phyloP scores from a whole-genome alignment of 164 flowering plant species.

The Vitis cinerea region DNA sequence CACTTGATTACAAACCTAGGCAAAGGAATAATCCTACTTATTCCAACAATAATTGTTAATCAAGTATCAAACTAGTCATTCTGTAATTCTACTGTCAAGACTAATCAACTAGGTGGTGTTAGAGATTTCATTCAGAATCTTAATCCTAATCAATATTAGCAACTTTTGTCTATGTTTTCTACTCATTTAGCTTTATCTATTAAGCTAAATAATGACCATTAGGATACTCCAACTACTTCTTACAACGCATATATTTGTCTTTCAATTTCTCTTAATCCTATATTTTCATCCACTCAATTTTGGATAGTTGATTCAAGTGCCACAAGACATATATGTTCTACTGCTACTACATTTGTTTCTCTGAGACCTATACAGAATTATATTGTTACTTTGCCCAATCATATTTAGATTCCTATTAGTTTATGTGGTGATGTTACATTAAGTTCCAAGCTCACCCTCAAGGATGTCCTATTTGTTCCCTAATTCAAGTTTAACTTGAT shows the following conservation, averaged over 20 bases:
- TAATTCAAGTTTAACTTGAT: background rate
- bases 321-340: background rate
- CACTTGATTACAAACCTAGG: background rate
- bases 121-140: background rate
- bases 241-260: background rate
- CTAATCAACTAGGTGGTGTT: too few species aligned
- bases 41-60: too few species aligned
- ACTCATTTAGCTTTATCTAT: background rate
- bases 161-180: background rate
- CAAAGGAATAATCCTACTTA: background rate
- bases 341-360: background rate
- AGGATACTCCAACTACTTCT: background rate
- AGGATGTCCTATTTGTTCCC: background rate
- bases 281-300: background rate
- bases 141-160: background rate
- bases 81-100: too few species aligned
- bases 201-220: background rate
- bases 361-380: background rate
- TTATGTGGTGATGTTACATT: background rate
- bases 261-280: background rate
- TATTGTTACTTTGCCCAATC: slow-evolving; percentile 1
- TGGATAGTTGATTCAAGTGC: slow-evolving; percentile 1
- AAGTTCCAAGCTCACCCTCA: background rate
- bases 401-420: background rate
- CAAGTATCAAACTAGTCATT: too few species aligned